Percentiles rank a stretch among this genome's conserved stretches.
Evolutionary conservation across 164 flowering plant genomes (phyloP).

Genomic region (Echeveria elegans): DNA sequence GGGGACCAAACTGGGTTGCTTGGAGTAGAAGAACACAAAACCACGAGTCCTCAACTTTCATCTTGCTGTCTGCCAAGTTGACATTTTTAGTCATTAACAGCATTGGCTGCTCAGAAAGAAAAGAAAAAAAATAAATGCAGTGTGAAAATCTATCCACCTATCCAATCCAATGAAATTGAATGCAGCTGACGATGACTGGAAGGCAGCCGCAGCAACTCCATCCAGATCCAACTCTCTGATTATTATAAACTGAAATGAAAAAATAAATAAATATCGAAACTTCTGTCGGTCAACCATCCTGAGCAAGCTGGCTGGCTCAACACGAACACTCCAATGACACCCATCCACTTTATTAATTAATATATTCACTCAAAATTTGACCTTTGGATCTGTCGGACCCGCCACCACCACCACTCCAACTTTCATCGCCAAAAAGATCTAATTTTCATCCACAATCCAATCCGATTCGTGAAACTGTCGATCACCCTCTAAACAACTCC

Average conservation of each 20-base stretch:
- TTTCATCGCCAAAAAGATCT: background rate
- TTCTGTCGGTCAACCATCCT: background rate
- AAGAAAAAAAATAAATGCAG: too few relatives aligned
- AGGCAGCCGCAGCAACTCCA: background rate
- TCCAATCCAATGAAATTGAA: too few relatives aligned
- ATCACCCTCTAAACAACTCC: background rate
- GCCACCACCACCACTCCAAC: background rate
- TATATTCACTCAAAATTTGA: background rate
- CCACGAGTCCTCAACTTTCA: too few relatives aligned
- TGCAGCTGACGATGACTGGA: background rate
- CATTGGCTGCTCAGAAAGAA: too few relatives aligned
- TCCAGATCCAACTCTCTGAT: background rate
- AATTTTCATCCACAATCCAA: background rate
- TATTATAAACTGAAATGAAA: background rate
- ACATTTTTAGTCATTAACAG: too few relatives aligned
- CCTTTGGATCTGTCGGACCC: conserved; percentile 1
- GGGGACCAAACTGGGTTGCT: too few relatives aligned
- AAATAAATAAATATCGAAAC: background rate
- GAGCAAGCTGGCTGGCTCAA: background rate
- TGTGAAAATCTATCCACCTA: too few relatives aligned
- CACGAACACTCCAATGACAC: background rate
- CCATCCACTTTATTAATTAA: background rate
- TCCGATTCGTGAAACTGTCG: background rate
- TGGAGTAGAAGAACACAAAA: too few relatives aligned
- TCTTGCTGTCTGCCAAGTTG: too few relatives aligned